Percentiles rank a stretch among this genome's conserved stretches.
Conservation (phyloP, 2,329 filamentous ascomycete genomes). For the Cordyceps cateniannulata region DNA sequence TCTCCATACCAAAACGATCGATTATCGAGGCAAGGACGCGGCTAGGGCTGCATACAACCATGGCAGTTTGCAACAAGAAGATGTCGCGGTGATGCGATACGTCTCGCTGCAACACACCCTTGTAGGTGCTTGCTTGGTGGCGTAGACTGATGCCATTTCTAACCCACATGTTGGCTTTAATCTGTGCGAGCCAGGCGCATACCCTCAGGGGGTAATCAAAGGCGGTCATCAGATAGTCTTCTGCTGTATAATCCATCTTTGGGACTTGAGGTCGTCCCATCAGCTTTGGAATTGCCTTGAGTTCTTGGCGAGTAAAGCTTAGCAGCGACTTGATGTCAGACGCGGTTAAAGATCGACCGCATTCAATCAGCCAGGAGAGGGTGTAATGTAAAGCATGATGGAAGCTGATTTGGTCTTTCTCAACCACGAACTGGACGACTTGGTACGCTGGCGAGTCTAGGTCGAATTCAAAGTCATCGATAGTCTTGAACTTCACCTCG, state of each 20-base stretch:
- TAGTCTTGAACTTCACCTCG: slow-evolving; percentile 72
- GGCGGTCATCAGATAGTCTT: slow-evolving; percentile 77
- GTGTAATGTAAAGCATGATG: slow-evolving; percentile 96
- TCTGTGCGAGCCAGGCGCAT: slow-evolving; percentile 94
- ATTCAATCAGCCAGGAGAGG: slow-evolving; percentile 90
- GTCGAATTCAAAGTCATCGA: slow-evolving; percentile 78
- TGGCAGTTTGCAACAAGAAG: slow-evolving; percentile 83
- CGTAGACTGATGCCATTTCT: slow-evolving; percentile 92
- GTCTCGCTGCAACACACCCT: slow-evolving; percentile 81
- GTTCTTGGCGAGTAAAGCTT: slow-evolving; percentile 63
- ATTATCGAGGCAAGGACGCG: slow-evolving; percentile 83
- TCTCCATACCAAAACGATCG: slow-evolving; percentile 81
- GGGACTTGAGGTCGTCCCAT: slow-evolving; percentile 55
- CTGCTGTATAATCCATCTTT: slow-evolving; percentile 51
- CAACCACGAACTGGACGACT: slow-evolving; percentile 81
- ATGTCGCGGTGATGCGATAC: slow-evolving; percentile 93
- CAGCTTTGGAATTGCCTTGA: slow-evolving; percentile 57
- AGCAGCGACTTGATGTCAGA: slow-evolving; percentile 63
- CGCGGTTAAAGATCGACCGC: slow-evolving; percentile 66
- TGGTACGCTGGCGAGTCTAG: slow-evolving; percentile 47
- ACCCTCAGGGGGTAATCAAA: slow-evolving; percentile 93
- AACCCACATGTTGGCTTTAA: slow-evolving; percentile 98
- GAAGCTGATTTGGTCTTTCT: slow-evolving; percentile 89
- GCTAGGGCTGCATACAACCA: slow-evolving; percentile 78
- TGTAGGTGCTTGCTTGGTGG: slow-evolving; percentile 91